Evolutionary conservation across 2,329 filamentous ascomycete species (phyloP).

Genomic region (Colletotrichum tropicale): DNA sequence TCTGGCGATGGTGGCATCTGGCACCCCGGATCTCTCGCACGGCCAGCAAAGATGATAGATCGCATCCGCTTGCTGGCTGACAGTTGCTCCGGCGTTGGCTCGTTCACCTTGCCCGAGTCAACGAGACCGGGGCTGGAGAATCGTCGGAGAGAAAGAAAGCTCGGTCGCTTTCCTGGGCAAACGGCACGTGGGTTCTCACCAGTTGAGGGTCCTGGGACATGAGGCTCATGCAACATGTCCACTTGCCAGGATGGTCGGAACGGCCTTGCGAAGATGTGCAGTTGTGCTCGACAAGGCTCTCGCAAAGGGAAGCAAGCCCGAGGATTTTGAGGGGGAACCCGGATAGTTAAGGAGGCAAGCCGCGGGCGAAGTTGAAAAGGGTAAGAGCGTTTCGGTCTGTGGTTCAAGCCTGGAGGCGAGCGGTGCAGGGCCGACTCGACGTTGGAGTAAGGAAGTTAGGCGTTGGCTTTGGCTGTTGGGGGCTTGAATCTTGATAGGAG

Average conservation of each 20-base stretch:
- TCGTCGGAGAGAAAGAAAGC: not conserved
- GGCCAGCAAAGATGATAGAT: not conserved
- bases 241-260: not conserved
- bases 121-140: not conserved
- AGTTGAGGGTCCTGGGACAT: not conserved
- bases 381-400: slow-evolving; percentile 6
- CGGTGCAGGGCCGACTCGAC: not conserved
- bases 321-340: not conserved
- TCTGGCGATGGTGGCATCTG: not conserved
- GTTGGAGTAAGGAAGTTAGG: not conserved
- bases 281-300: not conserved
- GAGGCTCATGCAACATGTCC: slow-evolving; percentile 8
- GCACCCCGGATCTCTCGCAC: not conserved
- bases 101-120: not conserved
- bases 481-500: not conserved
- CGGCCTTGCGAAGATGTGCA: not conserved
- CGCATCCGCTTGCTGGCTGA: not conserved
- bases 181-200: not conserved
- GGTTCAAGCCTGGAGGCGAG: not conserved
- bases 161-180: not conserved
- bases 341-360: not conserved
- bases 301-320: not conserved
- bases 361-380: not conserved
- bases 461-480: not conserved
- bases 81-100: slow-evolving; percentile 6